Evolutionary conservation across 1,139 yeast genomes (phyloP).

Genomic region (Scheffersomyces titani): DNA sequence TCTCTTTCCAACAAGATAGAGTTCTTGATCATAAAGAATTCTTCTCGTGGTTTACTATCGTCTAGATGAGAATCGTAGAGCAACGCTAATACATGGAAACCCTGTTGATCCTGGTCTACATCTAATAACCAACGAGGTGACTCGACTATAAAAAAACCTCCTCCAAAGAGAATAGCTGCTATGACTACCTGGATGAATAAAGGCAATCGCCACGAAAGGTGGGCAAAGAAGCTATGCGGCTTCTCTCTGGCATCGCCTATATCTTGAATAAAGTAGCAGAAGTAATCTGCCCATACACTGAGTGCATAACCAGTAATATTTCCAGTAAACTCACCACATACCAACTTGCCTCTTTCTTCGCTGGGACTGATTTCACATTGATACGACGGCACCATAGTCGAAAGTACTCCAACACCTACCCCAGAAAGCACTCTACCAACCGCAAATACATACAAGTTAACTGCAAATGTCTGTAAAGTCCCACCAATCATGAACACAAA

Average conservation of each 20-base stretch:
- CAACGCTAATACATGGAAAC: conserved; percentile 76
- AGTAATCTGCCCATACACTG: conserved; percentile 58
- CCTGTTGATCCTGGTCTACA: conserved; percentile 51
- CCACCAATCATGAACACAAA: conserved; percentile 53
- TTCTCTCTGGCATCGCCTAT: conserved; percentile 39
- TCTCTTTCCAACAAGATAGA: conserved; percentile 58
- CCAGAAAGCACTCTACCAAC: conserved; percentile 55
- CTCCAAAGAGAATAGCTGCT: conserved; percentile 46
- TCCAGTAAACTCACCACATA: conserved; percentile 57
- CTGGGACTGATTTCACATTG: conserved; percentile 59
- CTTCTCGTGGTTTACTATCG: conserved; percentile 62
- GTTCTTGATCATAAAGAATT: conserved; percentile 75
- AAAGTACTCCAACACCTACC: conserved; percentile 52
- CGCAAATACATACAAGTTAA: conserved; percentile 43
- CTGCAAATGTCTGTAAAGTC: conserved; percentile 46
- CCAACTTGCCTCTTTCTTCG: conserved; percentile 55
- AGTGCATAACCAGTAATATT: conserved; percentile 53
- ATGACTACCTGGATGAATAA: conserved; percentile 49
- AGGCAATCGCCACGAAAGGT: conserved; percentile 55
- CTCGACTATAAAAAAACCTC: conserved; percentile 57
- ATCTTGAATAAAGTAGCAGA: conserved; percentile 49
- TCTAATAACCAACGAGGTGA: conserved; percentile 58
- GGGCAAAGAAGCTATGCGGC: conserved; percentile 42
- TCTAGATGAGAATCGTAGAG: conserved; percentile 59
- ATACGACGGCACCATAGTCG: conserved; percentile 55